Percentiles rank a stretch among this genome's conserved stretches.
phyloP scores from a whole-genome alignment of 805 yeast genomes.

The Diddensiella transvaalensis region DNA sequence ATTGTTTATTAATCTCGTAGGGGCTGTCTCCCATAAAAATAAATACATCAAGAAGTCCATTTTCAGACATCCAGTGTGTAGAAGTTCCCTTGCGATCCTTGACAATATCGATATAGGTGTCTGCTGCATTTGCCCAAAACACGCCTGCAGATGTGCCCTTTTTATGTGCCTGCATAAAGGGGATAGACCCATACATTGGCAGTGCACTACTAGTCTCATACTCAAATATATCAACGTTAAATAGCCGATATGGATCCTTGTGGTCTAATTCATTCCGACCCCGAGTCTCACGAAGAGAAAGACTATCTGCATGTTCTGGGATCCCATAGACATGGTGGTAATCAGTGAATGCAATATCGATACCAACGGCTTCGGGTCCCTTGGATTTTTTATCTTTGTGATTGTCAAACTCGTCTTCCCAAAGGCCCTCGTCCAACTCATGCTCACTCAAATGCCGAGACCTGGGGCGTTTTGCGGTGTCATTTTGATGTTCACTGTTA shows the following conservation, averaged over 20 bases:
- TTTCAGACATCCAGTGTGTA: conserved; percentile 94
- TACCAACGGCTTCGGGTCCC: conserved; percentile 79
- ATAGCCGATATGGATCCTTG: conserved; percentile 78
- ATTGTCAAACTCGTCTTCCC: conserved; percentile 72
- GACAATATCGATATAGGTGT: conserved; percentile 78
- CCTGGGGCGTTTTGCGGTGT: conserved; percentile 22
- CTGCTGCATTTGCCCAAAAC: conserved; percentile 92
- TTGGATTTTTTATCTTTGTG: conserved; percentile 55
- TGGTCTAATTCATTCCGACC: conserved; percentile 29
- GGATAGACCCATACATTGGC: conserved; percentile 96
- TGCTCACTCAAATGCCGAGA: conserved; percentile 12
- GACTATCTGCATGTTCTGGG: conserved; percentile 90
- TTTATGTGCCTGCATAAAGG: conserved; percentile 72
- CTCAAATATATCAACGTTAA: conserved; percentile 92
- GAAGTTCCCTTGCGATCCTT: conserved; percentile 31
- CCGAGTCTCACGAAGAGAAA: conserved; percentile 68
- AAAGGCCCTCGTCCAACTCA: conserved; percentile 65
- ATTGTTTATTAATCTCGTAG: conserved; percentile 56
- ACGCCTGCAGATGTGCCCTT: conserved; percentile 62
- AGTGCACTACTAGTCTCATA: conserved; percentile 76
- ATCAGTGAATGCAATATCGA: conserved; percentile 66
- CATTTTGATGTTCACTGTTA: conserved; percentile 35
- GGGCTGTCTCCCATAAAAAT: conserved; percentile 57
- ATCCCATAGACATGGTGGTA: conserved; percentile 79
- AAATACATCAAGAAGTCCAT: conserved; percentile 75